These are phyloP conservation scores for Penicillium cinerascens DNA, from an alignment of 495 filamentous ascomycete species.

Conservation along the genomic window DNA sequence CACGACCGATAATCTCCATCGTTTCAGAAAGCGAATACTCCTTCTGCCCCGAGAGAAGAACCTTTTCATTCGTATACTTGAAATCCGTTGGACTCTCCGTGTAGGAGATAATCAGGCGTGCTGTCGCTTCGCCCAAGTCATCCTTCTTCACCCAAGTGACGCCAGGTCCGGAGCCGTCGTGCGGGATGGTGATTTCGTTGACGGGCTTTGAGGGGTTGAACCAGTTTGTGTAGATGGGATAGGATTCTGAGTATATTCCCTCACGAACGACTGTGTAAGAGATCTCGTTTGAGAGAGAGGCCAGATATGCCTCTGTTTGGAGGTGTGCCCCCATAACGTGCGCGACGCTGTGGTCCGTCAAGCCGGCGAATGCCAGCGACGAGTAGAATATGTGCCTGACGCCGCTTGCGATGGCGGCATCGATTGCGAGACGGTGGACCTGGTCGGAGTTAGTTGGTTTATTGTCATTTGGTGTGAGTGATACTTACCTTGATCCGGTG, in stretches of 20 bases:
- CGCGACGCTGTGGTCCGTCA: constrained; percentile 41
- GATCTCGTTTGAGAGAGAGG: constrained; percentile 26
- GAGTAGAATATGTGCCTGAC: constrained; percentile 66
- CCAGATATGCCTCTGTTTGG: constrained; percentile 56
- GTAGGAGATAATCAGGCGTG: constrained; percentile 36
- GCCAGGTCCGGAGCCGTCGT: constrained; percentile 43
- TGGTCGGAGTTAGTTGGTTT: not conserved
- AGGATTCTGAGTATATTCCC: constrained; percentile 65
- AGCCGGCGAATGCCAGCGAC: constrained; percentile 55
- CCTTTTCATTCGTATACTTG: constrained; percentile 29
- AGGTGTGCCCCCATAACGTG: constrained; percentile 69
- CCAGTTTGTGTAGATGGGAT: constrained; percentile 66
- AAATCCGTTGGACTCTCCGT: constrained; percentile 14
- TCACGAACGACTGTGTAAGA: constrained; percentile 55
- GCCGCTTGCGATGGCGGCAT: constrained; percentile 53
- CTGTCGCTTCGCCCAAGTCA: constrained; percentile 48
- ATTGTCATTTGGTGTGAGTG: not conserved
- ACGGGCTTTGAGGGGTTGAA: constrained; percentile 37
- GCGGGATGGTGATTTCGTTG: constrained; percentile 48
- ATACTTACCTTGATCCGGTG: constrained; percentile 28
- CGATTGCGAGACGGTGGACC: constrained; percentile 52
- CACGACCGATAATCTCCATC: constrained; percentile 30
- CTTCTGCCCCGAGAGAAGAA: constrained; percentile 40
- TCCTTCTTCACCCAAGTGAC: constrained; percentile 53
- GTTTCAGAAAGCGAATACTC: constrained; percentile 40